These are phyloP conservation scores for Trichoderma semiorbis DNA, from an alignment of 2,329 filamentous ascomycete species.

Conservation along the genomic window DNA sequence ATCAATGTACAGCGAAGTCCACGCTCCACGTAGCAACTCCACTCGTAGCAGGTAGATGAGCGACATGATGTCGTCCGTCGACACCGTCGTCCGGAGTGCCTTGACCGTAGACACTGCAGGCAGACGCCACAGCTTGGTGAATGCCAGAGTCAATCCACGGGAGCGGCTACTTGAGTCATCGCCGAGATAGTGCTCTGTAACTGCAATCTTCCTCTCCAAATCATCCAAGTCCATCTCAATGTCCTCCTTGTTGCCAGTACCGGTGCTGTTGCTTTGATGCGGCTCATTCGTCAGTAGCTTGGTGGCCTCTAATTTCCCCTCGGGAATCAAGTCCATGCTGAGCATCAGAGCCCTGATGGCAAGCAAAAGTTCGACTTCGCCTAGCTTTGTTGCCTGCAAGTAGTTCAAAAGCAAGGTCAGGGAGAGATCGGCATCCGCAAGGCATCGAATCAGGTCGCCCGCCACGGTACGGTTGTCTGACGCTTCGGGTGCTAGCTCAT, in stretches of 20 bases:
- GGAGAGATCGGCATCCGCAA: constrained; percentile 64
- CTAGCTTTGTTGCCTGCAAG: constrained; percentile 62
- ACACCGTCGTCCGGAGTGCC: constrained; percentile 60
- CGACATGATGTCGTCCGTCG: constrained; percentile 65
- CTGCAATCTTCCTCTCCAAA: constrained; percentile 62
- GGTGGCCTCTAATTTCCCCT: constrained; percentile 33
- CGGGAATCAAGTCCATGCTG: constrained; percentile 60
- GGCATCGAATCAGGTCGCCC: constrained; percentile 58
- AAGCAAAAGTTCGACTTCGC: constrained; percentile 62
- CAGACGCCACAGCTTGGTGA: constrained; percentile 66
- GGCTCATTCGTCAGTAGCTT: constrained; percentile 33
- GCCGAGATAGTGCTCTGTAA: constrained; percentile 64
- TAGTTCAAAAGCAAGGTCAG: constrained; percentile 65
- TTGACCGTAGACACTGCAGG: constrained; percentile 58
- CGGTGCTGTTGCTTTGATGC: constrained; percentile 21
- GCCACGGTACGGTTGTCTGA: constrained; percentile 47
- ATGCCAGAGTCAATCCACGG: constrained; percentile 62
- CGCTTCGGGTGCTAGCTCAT: constrained; percentile 43
- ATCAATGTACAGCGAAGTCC: constrained; percentile 70
- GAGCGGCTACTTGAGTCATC: constrained; percentile 61
- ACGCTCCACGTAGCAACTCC: constrained; percentile 70
- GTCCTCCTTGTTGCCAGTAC: constrained; percentile 28
- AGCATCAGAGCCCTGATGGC: constrained; percentile 65
- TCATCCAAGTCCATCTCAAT: constrained; percentile 56
- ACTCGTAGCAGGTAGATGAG: constrained; percentile 70